Base-by-base conservation (phyloP, 768 basidiomycete species). In the Xerocomus brunneocitrinus region DNA sequence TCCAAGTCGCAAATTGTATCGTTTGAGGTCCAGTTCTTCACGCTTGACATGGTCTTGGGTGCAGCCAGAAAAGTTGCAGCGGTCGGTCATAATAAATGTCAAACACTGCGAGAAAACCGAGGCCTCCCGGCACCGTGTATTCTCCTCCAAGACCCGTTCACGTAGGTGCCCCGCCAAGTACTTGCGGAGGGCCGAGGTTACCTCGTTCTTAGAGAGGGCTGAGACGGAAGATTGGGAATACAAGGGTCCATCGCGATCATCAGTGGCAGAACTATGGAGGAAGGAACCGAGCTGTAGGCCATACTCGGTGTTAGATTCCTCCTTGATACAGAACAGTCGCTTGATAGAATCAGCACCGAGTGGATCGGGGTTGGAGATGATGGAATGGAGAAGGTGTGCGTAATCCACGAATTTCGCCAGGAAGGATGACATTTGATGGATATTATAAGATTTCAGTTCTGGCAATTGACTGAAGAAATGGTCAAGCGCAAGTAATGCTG, bases 1-100 rank as follows among this genome's bases (percentile, higher is more conserved):
- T 4, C 73, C 65, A 7, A 82, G 62, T 12, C 75, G 74, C 19
- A 60, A 24, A 40, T 78, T 76, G 46, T 75, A 82, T 59, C 67
- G 70, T n/a, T 58, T 58, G 2, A 62, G 32, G 32, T 61, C 64
- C 45, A 68, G 52, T 19, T 68, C 57, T 2, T 67, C 43, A 0
- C 60, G 14, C 16, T 47, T 43, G 28, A 71, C 48, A 50, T 81
- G 80, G 12, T 72, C 67, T 36, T 69, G 64, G 4, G 62, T 62
- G 52, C 81, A 83, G 4, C 54, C 28, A 0, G 2, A 4, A 5
- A 59, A 55, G 19, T 63, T 54, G 58, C 81, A 83, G 3, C 54
- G 36, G 0, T 61, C 67, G 40, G 55, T 60, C 16, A 73, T 44
- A 3, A 67, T 60, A 50, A 62, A 72, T 1, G 55, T 58, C 13